phyloP scores from a whole-genome alignment of 1,139 yeast genomes.

The Protomyces pachydermus region DNA sequence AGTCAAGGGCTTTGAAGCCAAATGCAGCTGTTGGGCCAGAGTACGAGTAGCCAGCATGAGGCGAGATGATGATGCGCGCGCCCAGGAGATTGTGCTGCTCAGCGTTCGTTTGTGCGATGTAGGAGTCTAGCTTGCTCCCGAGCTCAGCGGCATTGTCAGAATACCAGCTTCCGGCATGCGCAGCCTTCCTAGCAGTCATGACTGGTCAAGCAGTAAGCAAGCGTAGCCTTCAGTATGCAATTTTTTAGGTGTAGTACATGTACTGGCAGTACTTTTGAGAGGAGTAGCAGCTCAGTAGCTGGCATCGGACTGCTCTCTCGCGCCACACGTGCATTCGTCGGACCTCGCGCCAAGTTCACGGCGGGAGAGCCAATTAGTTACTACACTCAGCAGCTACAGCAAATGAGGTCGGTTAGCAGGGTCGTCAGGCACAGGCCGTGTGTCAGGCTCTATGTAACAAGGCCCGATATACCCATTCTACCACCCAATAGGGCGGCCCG shows the following conservation, averaged over 20 bases:
- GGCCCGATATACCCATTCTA: conserved; percentile 17
- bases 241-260: too few species aligned
- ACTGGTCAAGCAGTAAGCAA: background rate
- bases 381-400: background rate
- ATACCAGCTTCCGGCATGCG: conserved; percentile 93
- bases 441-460: conserved; percentile 4
- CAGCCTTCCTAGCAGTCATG: conserved; percentile 52
- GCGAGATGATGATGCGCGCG: conserved; percentile 33
- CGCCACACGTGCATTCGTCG: too few species aligned
- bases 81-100: conserved; percentile 35
- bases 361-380: background rate
- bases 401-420: background rate
- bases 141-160: conserved; percentile 46
- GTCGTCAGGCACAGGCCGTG: background rate
- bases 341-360: background rate
- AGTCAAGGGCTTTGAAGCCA: conserved; percentile 68
- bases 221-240: too few species aligned
- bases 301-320: too few species aligned
- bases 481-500: conserved; percentile 6
- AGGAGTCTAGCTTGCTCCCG: conserved; percentile 48
- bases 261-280: too few species aligned
- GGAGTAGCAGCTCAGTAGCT: too few species aligned
- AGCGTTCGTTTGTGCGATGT: conserved; percentile 38
- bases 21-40: conserved; percentile 76
- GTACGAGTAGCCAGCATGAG: conserved; percentile 87